Conservation (phyloP, 169 alveolate genomes). For the Plasmodium vinckei region DNA sequence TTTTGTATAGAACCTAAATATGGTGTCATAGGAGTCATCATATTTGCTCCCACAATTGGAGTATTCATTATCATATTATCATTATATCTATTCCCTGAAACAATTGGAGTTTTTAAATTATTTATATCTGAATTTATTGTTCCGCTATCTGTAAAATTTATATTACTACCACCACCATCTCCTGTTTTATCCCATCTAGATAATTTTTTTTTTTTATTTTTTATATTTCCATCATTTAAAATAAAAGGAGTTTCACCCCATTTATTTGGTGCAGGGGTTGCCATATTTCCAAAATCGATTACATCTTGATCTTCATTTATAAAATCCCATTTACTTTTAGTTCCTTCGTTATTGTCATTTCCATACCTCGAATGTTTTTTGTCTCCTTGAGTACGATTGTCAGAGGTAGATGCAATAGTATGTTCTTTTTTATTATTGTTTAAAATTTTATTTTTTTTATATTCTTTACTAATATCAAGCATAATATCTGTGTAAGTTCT, state of each 20-base stretch:
- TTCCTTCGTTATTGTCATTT: slow-evolving; percentile 9
- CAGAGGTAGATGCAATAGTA: slow-evolving; percentile 73
- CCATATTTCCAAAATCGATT: slow-evolving; percentile 11
- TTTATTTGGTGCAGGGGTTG: slow-evolving; percentile 29
- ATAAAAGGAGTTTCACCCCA: slow-evolving; percentile 29
- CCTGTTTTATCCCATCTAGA: slow-evolving; percentile 53
- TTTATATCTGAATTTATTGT: not conserved
- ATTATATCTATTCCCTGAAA: not conserved
- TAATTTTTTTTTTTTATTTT: slow-evolving; percentile 12
- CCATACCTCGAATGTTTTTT: slow-evolving; percentile 57
- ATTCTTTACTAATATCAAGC: slow-evolving; percentile 40
- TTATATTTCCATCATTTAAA: slow-evolving; percentile 10
- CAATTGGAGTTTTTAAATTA: not conserved
- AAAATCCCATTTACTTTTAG: slow-evolving; percentile 43
- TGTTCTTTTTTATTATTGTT: not conserved
- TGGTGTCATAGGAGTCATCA: slow-evolving; percentile 31
- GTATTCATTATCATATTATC: slow-evolving; percentile 5
- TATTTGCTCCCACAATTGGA: not conserved
- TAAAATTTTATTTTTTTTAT: not conserved
- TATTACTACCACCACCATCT: not conserved
- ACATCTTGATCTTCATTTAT: slow-evolving; percentile 7
- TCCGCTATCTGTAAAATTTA: not conserved
- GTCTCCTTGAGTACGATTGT: slow-evolving; percentile 71
- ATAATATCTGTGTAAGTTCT: slow-evolving; percentile 81
- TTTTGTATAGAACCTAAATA: not conserved